These are phyloP conservation scores for Colletotrichum sojae DNA, from an alignment of 2,329 filamentous ascomycete species.

Conservation along the genomic window DNA sequence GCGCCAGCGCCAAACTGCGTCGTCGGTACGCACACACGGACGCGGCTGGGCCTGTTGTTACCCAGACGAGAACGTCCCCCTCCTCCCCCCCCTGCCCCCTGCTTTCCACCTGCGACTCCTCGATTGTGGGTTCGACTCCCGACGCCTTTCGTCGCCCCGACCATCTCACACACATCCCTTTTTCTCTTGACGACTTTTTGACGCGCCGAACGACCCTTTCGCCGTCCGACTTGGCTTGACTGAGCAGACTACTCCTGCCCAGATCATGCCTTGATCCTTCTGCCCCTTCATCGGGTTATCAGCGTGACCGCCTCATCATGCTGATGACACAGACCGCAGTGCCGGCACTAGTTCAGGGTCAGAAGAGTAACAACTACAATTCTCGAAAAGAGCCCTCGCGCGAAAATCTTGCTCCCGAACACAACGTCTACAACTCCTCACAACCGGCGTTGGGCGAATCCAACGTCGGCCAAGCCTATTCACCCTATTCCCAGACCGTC, in stretches of 20 bases:
- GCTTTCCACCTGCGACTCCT: constrained; percentile 40
- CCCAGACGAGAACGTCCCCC: constrained; percentile 31
- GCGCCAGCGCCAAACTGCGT: too few relatives aligned
- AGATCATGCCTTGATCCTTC: constrained; percentile 41
- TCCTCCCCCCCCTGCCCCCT: constrained; percentile 35
- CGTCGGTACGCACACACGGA: too few relatives aligned
- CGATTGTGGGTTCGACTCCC: constrained; percentile 33
- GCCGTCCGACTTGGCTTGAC: constrained; percentile 9
- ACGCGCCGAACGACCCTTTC: constrained; percentile 12
- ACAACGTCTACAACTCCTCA: constrained; percentile 39
- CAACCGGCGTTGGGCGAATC: constrained; percentile 42
- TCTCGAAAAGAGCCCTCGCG: constrained; percentile 45
- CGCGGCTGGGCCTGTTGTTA: too few relatives aligned
- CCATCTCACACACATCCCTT: constrained; percentile 13
- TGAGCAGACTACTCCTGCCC: constrained; percentile 22
- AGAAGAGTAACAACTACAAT: constrained; percentile 55
- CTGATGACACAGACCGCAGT: constrained; percentile 67
- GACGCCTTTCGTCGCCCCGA: constrained; percentile 29
- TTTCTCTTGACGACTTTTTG: constrained; percentile 8
- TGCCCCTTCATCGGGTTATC: constrained; percentile 35
- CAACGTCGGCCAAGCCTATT: constrained; percentile 41
- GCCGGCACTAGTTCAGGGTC: constrained; percentile 61
- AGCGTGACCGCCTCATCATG: constrained; percentile 58
- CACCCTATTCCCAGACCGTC: constrained; percentile 48
- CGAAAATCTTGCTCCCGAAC: constrained; percentile 40